These are phyloP conservation scores for Peronospora belbahrii DNA, from an alignment of 352 stramenopile genomes.

Conservation along the genomic window DNA sequence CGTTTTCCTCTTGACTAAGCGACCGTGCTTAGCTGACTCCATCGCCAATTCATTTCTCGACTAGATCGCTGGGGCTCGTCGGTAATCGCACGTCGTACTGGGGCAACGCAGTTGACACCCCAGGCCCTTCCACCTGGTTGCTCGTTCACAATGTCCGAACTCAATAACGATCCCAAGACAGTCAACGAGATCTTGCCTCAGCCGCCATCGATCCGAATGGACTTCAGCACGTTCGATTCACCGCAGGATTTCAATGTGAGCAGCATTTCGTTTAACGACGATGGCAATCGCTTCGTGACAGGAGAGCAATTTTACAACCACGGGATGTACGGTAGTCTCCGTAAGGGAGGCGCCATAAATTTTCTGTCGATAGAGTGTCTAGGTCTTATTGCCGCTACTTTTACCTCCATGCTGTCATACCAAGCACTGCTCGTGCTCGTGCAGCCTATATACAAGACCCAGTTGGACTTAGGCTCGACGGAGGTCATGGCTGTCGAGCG, in stretches of 20 bases:
- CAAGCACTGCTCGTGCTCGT: conserved; percentile 41
- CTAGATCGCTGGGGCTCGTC: neutral
- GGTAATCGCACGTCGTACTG: conserved; percentile 10
- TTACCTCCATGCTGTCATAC: conserved; percentile 67
- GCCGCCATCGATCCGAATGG: conserved; percentile 20
- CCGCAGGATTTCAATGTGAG: conserved; percentile 28
- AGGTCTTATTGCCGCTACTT: conserved; percentile 51
- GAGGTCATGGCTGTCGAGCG: conserved; percentile 42
- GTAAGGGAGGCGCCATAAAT: conserved; percentile 46
- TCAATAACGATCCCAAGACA: conserved; percentile 21
- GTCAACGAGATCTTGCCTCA: conserved; percentile 28
- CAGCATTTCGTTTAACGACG: conserved; percentile 26
- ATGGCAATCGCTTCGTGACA: conserved; percentile 43
- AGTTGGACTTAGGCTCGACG: conserved; percentile 36
- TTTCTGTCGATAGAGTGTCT: conserved; percentile 57
- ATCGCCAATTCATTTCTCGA: conserved; percentile 14
- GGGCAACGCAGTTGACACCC: conserved; percentile 4
- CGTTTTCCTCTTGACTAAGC: conserved; percentile 2
- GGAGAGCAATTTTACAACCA: conserved; percentile 72
- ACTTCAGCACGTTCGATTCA: conserved; percentile 36
- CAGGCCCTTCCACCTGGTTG: neutral
- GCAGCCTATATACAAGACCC: conserved; percentile 46
- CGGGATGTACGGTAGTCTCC: conserved; percentile 58
- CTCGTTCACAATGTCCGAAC: conserved; percentile 10
- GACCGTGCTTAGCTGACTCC: conserved; percentile 1